Percentiles rank a stretch among this genome's conserved stretches.
Conservation (phyloP, 2,329 filamentous ascomycete species). For the Ceratocystis alfenasii region DNA sequence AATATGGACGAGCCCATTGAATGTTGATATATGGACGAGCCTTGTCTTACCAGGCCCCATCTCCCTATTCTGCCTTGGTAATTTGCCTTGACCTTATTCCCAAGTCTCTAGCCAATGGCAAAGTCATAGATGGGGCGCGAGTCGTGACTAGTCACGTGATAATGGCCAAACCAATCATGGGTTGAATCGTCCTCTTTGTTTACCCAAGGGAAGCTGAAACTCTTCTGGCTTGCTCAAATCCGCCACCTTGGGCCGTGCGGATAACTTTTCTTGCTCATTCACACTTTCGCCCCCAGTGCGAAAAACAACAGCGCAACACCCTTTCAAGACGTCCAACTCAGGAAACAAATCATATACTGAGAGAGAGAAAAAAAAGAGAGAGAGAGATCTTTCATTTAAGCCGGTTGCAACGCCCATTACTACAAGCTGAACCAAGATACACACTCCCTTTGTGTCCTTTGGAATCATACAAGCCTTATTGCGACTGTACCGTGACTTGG, state of each 20-base stretch:
- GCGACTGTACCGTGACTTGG: not conserved
- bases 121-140: not conserved
- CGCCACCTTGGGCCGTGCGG: conserved; percentile 13
- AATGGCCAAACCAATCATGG: not conserved
- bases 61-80: not conserved
- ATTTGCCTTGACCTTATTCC: not conserved
- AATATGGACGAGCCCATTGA: not conserved
- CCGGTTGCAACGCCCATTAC: not conserved
- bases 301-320: conserved; percentile 16
- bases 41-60: no score
- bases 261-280: conserved; percentile 15
- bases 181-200: not conserved
- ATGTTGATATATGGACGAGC: not conserved
- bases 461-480: not conserved
- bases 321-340: conserved; percentile 13
- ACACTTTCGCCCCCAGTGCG: conserved; percentile 19
- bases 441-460: not conserved
- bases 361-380: not conserved
- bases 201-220: not conserved
- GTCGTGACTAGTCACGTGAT: conserved; percentile 4
- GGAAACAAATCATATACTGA: conserved; percentile 19
- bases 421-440: not conserved
- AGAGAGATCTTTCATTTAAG: not conserved
- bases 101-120: not conserved
- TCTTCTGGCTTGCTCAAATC: not conserved